A percentile compares a stretch with the other conserved stretches of the same genome.
These are phyloP conservation scores for Capsicum chinense DNA, from an alignment of 257 asterid species.

Conservation along the genomic window DNA sequence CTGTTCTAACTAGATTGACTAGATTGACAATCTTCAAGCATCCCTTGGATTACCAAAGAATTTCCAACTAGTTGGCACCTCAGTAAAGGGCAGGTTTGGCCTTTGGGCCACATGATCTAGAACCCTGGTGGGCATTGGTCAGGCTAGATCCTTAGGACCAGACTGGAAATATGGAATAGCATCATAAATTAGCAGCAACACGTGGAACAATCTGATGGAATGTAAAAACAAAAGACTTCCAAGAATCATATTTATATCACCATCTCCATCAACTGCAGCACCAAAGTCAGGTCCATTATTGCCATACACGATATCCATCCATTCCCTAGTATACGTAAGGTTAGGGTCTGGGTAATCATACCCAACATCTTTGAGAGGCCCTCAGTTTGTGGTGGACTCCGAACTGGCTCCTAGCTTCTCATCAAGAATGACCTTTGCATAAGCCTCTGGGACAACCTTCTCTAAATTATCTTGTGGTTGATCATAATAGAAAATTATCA, in stretches of 20 bases:
- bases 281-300: conserved; percentile 90
- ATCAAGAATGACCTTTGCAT: conserved; percentile 86
- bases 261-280: conserved; percentile 98
- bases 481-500: conserved; percentile 3
- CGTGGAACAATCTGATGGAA: conserved; percentile 96
- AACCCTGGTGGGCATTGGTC: conserved; percentile 97
- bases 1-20: conserved; percentile 46
- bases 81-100: conserved; percentile 75
- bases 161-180: conserved; percentile 76
- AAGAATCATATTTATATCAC: conserved; percentile 91
- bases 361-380: conserved; percentile 90
- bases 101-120: conserved; percentile 82
- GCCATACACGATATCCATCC: conserved; percentile 76
- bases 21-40: conserved; percentile 79
- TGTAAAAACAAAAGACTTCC: conserved; percentile 79
- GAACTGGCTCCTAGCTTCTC: conserved; percentile 86
- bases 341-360: conserved; percentile 98
- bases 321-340: conserved; percentile 90
- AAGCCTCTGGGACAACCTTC: conserved; percentile 72
- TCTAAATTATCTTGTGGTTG: background rate
- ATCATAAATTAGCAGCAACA: conserved; percentile 82
- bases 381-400: conserved; percentile 78
- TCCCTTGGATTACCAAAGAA: conserved; percentile 96
- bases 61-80: conserved; percentile 99
- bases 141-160: conserved; percentile 94